These are phyloP conservation scores for Pseudogymnoascus verrucosus DNA, from an alignment of 2,329 filamentous ascomycete species.

Conservation along the genomic window DNA sequence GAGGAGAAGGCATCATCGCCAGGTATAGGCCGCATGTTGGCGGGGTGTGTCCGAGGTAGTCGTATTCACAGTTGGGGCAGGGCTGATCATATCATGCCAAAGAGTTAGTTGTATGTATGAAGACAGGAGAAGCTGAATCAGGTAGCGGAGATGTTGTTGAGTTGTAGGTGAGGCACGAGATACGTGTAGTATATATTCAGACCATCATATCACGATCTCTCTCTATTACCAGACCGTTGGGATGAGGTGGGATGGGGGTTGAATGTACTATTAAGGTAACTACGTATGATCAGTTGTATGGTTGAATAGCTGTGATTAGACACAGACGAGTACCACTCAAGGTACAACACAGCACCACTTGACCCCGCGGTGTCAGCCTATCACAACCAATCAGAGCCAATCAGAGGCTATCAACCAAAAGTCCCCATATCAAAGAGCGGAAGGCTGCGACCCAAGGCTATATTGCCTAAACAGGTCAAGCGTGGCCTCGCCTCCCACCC, in stretches of 20 bases:
- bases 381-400: not conserved
- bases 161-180: not conserved
- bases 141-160: not conserved
- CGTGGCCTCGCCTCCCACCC: constrained; percentile 1
- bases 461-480: not conserved
- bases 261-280: constrained; percentile 4
- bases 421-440: not conserved
- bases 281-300: not conserved
- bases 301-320: not conserved
- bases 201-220: not conserved
- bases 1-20: constrained; percentile 36
- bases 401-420: not conserved
- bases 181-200: not conserved
- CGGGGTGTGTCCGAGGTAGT: constrained; percentile 8
- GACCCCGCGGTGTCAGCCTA: constrained; percentile 3
- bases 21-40: constrained; percentile 38
- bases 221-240: not conserved
- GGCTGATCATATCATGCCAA: constrained; percentile 5
- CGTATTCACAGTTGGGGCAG: not conserved
- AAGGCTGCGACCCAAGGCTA: constrained; percentile 1
- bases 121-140: not conserved
- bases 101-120: not conserved
- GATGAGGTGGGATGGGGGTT: not conserved
- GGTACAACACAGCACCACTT: constrained; percentile 6
- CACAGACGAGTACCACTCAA: not conserved